Evolutionary conservation across 2,329 filamentous ascomycete species (phyloP).

Genomic region (Fusarium avenaceum): DNA sequence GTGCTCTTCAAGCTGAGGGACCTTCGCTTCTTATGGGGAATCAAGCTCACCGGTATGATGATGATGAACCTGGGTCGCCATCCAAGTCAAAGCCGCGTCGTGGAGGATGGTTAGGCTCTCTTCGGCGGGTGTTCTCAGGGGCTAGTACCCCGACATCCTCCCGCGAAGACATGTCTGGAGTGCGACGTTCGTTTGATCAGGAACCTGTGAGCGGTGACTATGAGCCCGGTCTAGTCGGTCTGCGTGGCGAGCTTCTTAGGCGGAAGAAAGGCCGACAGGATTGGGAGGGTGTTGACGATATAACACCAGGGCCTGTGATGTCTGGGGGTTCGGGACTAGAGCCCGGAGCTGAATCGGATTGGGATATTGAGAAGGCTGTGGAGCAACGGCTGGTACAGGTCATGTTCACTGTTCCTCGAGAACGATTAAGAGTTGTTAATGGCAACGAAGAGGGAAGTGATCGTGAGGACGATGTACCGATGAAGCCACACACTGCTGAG

Average conservation of each 20-base stretch:
- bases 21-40: slow-evolving; percentile 61
- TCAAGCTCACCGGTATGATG: slow-evolving; percentile 50
- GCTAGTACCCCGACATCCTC: slow-evolving; percentile 53
- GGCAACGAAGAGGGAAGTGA: slow-evolving; percentile 64
- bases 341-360: slow-evolving; percentile 71
- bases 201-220: slow-evolving; percentile 58
- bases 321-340: slow-evolving; percentile 51
- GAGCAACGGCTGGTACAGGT: slow-evolving; percentile 81
- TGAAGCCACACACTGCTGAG: slow-evolving; percentile 54
- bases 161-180: slow-evolving; percentile 49
- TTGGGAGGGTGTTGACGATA: slow-evolving; percentile 60
- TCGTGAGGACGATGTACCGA: slow-evolving; percentile 49
- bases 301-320: slow-evolving; percentile 39
- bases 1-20: slow-evolving; percentile 66
- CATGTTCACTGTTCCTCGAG: slow-evolving; percentile 94
- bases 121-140: slow-evolving; percentile 72
- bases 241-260: slow-evolving; percentile 64
- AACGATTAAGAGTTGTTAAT: slow-evolving; percentile 91
- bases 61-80: slow-evolving; percentile 64
- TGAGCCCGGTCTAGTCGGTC: slow-evolving; percentile 59
- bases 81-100: slow-evolving; percentile 69
- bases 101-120: slow-evolving; percentile 78
- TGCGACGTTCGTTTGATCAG: slow-evolving; percentile 53
- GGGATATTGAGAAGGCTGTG: slow-evolving; percentile 82
- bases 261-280: slow-evolving; percentile 68